A percentile compares a stretch with the other conserved stretches of the same genome.
phyloP scores from a whole-genome alignment of 495 filamentous ascomycete species.

The Xylaria grammica region DNA sequence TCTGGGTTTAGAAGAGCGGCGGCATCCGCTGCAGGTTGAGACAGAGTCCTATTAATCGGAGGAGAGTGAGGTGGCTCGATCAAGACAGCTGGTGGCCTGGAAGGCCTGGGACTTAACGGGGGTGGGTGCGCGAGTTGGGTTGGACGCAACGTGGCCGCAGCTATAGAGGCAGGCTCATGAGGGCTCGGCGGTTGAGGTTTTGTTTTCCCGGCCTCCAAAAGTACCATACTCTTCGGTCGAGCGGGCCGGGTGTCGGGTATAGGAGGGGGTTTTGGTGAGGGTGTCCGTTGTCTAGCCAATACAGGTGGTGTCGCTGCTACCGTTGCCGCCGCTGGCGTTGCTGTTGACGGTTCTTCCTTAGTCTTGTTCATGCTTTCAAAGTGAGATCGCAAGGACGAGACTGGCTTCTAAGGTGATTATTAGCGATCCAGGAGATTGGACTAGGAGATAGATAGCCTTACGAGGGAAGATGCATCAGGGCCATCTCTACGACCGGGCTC shows the following conservation, averaged over 20 bases:
- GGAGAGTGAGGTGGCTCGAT: slow-evolving; percentile 80
- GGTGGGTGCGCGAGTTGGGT: slow-evolving; percentile 38
- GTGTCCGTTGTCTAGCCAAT: slow-evolving; percentile 36
- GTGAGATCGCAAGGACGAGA: slow-evolving; percentile 89
- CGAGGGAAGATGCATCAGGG: slow-evolving; percentile 66
- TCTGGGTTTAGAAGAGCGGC: slow-evolving; percentile 52
- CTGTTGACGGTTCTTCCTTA: slow-evolving; percentile 42
- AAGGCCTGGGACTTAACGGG: slow-evolving; percentile 57
- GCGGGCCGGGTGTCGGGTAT: slow-evolving; percentile 55
- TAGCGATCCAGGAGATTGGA: slow-evolving; percentile 26
- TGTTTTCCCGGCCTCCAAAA: slow-evolving; percentile 26
- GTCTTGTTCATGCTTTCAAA: slow-evolving; percentile 84
- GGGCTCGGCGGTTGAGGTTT: slow-evolving; percentile 31
- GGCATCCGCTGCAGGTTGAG: slow-evolving; percentile 44
- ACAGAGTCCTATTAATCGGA: slow-evolving; percentile 52
- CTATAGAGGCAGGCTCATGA: slow-evolving; percentile 10
- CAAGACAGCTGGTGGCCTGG: slow-evolving; percentile 68
- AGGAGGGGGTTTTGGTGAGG: slow-evolving; percentile 57
- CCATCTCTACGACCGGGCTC: slow-evolving; percentile 47
- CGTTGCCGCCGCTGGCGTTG: slow-evolving; percentile 42
- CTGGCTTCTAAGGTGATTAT: slow-evolving; percentile 63
- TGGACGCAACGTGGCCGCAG: slow-evolving; percentile 25
- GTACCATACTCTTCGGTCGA: slow-evolving; percentile 35
- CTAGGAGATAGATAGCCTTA: slow-evolving; percentile 38
- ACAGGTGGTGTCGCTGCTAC: slow-evolving; percentile 38